A percentile compares a stretch with the other conserved stretches of the same genome.
These are phyloP conservation scores for Lepidium africanum DNA, from an alignment of 345 rosid species.

Conservation along the genomic window DNA sequence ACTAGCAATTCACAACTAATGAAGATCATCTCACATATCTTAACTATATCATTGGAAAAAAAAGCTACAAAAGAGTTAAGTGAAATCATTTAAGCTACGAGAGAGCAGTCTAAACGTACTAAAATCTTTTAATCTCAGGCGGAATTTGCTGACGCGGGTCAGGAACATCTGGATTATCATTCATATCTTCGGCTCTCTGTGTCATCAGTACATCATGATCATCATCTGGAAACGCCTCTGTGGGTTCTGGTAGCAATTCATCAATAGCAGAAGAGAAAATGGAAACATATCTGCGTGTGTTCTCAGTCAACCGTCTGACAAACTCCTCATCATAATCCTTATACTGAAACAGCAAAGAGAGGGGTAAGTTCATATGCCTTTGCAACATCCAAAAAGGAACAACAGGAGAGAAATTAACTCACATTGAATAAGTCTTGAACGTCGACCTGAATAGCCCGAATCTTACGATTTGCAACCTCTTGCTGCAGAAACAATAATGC, in stretches of 20 bases:
- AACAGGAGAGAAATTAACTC: conserved; percentile 5
- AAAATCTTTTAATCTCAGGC: conserved; percentile 78
- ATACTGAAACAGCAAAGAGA: conserved; percentile 38
- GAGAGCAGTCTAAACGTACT: conserved; percentile 40
- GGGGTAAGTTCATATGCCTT: not conserved
- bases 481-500: conserved; percentile 37
- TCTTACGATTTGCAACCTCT: conserved; percentile 78
- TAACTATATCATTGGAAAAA: not conserved
- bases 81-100: not conserved
- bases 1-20: not conserved
- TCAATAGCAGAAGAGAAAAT: conserved; percentile 71
- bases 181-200: conserved; percentile 71
- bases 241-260: conserved; percentile 80
- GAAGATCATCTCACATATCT: not conserved
- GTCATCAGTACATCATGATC: conserved; percentile 85
- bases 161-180: conserved; percentile 49
- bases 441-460: conserved; percentile 67
- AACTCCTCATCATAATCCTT: conserved; percentile 66
- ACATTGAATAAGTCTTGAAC: conserved; percentile 77
- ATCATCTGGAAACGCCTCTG: conserved; percentile 80
- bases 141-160: conserved; percentile 82
- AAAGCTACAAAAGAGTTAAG: not conserved
- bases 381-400: not conserved
- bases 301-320: conserved; percentile 63
- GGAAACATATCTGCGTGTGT: conserved; percentile 79